A percentile compares a stretch with the other conserved stretches of the same genome.
These are phyloP conservation scores for Thelonectria rubi DNA, from an alignment of 2,329 filamentous ascomycete genomes.

Conservation along the genomic window DNA sequence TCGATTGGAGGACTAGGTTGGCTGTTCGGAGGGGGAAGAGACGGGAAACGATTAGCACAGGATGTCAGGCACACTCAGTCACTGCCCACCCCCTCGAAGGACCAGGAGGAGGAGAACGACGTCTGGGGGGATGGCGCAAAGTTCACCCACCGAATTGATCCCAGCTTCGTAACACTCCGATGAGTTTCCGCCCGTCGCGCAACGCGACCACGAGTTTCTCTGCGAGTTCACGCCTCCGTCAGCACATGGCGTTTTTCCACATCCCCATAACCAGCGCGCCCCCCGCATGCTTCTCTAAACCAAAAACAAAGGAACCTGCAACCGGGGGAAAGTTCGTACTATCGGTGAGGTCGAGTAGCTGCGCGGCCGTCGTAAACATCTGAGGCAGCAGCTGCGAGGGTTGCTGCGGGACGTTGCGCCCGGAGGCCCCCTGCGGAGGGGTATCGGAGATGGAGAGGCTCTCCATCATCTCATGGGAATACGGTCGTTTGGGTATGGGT, in stretches of 20 bases:
- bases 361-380: conserved; percentile 98
- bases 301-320: conserved; percentile 17
- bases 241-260: conserved; percentile 37
- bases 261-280: conserved; percentile 2
- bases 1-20: conserved; percentile 94
- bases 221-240: conserved; percentile 52
- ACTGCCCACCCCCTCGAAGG: neutral
- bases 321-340: conserved; percentile 70
- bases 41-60: conserved; percentile 10
- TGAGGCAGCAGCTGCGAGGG: conserved; percentile 81
- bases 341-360: conserved; percentile 94
- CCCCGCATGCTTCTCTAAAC: conserved; percentile 9
- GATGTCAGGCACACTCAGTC: conserved; percentile 17
- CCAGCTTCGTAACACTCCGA: conserved; percentile 93
- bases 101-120: neutral
- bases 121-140: conserved; percentile 8
- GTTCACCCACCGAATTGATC: conserved; percentile 87
- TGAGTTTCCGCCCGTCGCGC: conserved; percentile 91
- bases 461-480: conserved; percentile 57
- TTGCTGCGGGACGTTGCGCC: conserved; percentile 53
- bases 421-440: conserved; percentile 52
- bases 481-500: neutral
- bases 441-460: conserved; percentile 61
- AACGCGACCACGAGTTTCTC: conserved; percentile 95
- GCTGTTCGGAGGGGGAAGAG: conserved; percentile 59